These are phyloP conservation scores for Naematelia encephala DNA, from an alignment of 768 basidiomycete genomes.

Conservation along the genomic window DNA sequence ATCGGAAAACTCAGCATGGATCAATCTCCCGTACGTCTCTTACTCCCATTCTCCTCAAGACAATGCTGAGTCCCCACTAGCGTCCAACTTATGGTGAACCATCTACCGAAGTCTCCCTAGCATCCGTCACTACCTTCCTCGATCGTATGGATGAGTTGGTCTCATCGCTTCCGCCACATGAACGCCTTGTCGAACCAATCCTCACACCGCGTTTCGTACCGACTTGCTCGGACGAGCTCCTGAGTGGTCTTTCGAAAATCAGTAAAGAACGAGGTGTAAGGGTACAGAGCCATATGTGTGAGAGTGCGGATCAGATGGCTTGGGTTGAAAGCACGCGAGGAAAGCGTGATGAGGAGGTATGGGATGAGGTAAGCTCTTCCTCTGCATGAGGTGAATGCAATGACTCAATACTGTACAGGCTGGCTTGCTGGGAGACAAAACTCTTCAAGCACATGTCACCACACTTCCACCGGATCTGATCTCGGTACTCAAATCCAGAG, in stretches of 20 bases:
- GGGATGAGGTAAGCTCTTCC: slow-evolving; percentile 58
- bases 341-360: slow-evolving; percentile 68
- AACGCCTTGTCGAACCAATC: slow-evolving; percentile 69
- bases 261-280: slow-evolving; percentile 55
- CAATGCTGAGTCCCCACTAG: slow-evolving; percentile 12
- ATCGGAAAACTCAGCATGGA: slow-evolving; percentile 94
- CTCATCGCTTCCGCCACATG: slow-evolving; percentile 53
- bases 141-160: slow-evolving; percentile 55
- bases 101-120: slow-evolving; percentile 55
- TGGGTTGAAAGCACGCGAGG: slow-evolving; percentile 65
- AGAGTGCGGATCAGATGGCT: slow-evolving; percentile 70
- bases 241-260: slow-evolving; percentile 62
- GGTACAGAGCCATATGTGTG: slow-evolving; percentile 79
- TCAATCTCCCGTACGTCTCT: slow-evolving; percentile 56
- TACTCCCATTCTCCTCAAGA: background rate
- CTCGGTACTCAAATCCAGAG: slow-evolving; percentile 55
- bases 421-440: slow-evolving; percentile 61
- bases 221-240: slow-evolving; percentile 72
- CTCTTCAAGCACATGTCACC: slow-evolving; percentile 86
- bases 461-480: slow-evolving; percentile 62
- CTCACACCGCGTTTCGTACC: slow-evolving; percentile 87
- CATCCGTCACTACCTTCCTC: slow-evolving; percentile 61
- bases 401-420: slow-evolving; percentile 52
- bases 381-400: background rate
- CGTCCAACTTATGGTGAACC: slow-evolving; percentile 68